Evolutionary conservation across 164 flowering plant genomes (phyloP), one percentile per base, ranked within the genome.

Genomic region (Berberis vulgaris): DNA sequence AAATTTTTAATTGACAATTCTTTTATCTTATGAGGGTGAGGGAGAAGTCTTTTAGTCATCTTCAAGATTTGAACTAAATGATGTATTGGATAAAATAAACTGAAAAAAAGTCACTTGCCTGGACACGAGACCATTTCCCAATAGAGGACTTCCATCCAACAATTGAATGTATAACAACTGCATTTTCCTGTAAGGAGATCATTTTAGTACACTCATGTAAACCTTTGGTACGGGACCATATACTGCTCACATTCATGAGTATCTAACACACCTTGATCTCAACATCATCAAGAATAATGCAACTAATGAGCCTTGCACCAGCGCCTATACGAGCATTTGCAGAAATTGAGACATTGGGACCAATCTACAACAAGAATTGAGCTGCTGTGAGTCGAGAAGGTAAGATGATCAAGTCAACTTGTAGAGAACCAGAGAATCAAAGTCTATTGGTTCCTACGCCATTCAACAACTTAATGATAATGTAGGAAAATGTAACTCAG

Each of bases 71-170:
- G 66, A 43, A 26, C 45, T 8, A 12, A 49, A 6, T 40, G 59
- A 41, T 41, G 60, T 43, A 53, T 50, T 56, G 39, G n/a, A 12
- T 10, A 62, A 43, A 58, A 43, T 0, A 39, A n/a, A 47, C 26
- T 41, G 49, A 61, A 2, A 38, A 55, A 26, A 44, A n/a, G 39
- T 12, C 8, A 71, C 81, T 75, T 77, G 73, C 99, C 96, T 95
- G 98, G 46, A 91, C 96, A 11, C 97, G 88, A 3, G 97, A 88
- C 99, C 99, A 95, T 77, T 74, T 88, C 58, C 99, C 99, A 52
- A 95, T 77, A n/a, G 87, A 82, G 41, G 97, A 91, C 69, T 89
- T 95, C 99, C 99, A 95, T 13, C 99, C 97, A 65, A 95, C 86
- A 69, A 95, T 91, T 6, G 99, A 69, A 76, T 95, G 83, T 7